Conservation (phyloP, 2,329 filamentous ascomycete species). For the Septoria linicola region DNA sequence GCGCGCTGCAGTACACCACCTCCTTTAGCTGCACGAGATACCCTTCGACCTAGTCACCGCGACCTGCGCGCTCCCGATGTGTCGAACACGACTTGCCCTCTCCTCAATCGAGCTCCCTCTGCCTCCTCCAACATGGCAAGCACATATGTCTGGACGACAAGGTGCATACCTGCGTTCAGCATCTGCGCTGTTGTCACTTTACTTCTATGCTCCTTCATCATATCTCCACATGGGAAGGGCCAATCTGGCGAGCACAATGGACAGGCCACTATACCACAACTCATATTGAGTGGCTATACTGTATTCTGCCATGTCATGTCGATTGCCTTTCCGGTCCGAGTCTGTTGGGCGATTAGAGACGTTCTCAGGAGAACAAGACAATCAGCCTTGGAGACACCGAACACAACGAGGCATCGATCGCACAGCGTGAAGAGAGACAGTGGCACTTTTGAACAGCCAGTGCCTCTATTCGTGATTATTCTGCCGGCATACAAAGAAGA, state of each 20-base stretch:
- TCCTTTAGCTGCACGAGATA: constrained; percentile 4
- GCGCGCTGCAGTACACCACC: constrained; percentile 12
- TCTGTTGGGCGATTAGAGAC: constrained; percentile 61
- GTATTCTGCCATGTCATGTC: constrained; percentile 65
- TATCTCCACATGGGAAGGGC: constrained; percentile 31
- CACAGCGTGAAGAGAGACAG: constrained; percentile 25
- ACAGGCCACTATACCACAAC: constrained; percentile 32
- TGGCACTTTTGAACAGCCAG: constrained; percentile 26
- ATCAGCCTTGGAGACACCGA: constrained; percentile 22
- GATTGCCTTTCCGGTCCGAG: constrained; percentile 61
- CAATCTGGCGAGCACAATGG: constrained; percentile 30
- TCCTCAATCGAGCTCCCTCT: background rate
- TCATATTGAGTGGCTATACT: constrained; percentile 53
- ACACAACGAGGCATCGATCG: constrained; percentile 23
- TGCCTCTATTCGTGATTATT: constrained; percentile 61
- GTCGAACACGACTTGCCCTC: constrained; percentile 9
- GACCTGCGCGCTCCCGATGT: constrained; percentile 6
- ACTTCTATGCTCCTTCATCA: constrained; percentile 32
- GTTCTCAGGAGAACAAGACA: constrained; percentile 46
- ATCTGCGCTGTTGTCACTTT: constrained; percentile 27
- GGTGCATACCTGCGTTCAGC: constrained; percentile 35
- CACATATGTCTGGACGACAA: constrained; percentile 31
- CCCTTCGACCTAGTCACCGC: background rate
- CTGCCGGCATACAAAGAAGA: constrained; percentile 76
- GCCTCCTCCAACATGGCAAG: constrained; percentile 19